Percentiles rank a stretch among this genome's conserved stretches.
Evolutionary conservation across 352 stramenopile species (phyloP).

Genomic region (Globisporangium perplexum): DNA sequence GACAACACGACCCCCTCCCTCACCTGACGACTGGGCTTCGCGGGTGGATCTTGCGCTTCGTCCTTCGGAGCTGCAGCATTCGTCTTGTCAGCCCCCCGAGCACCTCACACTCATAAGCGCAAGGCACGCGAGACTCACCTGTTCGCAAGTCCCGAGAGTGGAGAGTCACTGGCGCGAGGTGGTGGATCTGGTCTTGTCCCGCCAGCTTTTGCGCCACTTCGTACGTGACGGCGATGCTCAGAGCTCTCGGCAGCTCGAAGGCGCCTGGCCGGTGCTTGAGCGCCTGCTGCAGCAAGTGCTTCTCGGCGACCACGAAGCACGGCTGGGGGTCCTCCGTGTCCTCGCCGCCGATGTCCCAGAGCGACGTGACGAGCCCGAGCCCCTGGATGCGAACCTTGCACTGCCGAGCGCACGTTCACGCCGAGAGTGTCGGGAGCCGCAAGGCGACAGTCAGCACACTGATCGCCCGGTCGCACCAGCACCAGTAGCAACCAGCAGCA

Average conservation of each 20-base stretch:
- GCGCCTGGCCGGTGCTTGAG: slow-evolving; percentile 23
- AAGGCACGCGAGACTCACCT: background rate
- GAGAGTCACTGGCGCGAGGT: slow-evolving; percentile 37
- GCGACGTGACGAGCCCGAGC: slow-evolving; percentile 37
- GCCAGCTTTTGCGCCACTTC: slow-evolving; percentile 45
- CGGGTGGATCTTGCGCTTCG: background rate
- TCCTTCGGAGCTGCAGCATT: slow-evolving; percentile 6
- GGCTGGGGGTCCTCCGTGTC: slow-evolving; percentile 57
- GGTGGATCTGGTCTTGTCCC: slow-evolving; percentile 55
- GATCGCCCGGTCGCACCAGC: no score
- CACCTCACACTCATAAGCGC: background rate
- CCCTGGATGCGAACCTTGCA: slow-evolving; percentile 58
- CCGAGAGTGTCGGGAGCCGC: background rate
- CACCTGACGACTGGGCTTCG: slow-evolving; percentile 1
- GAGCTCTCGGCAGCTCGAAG: slow-evolving; percentile 29
- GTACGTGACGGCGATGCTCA: slow-evolving; percentile 43
- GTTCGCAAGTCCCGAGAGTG: slow-evolving; percentile 29
- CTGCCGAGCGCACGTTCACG: slow-evolving; percentile 11
- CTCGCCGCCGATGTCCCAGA: slow-evolving; percentile 46
- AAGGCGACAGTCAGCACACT: background rate
- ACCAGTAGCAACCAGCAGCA: background rate
- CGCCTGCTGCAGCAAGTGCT: slow-evolving; percentile 45
- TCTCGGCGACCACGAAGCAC: slow-evolving; percentile 57
- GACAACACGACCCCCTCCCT: background rate
- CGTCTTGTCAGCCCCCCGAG: background rate